Evolutionary conservation across 1,284 basidiomycete genomes (phyloP).

Genomic region (Leccinum colubrinum): DNA sequence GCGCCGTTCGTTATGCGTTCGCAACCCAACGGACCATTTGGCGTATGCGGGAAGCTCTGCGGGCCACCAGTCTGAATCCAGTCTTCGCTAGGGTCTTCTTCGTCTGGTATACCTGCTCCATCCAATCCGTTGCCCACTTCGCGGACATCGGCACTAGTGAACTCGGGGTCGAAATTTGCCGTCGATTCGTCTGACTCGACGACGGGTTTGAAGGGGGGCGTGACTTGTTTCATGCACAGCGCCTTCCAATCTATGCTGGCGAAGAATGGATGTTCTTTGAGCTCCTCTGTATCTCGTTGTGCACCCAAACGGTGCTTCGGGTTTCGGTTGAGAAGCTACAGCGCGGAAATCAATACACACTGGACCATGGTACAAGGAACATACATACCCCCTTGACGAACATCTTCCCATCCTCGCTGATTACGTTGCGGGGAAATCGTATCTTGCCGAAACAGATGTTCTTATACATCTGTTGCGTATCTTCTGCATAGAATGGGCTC

Average conservation of each 20-base stretch:
- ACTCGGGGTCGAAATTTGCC: slow-evolving; percentile 98
- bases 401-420: slow-evolving; percentile 97
- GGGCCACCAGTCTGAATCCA: slow-evolving; percentile 48
- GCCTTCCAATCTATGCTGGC: slow-evolving; percentile 88
- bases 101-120: slow-evolving; percentile 51
- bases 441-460: slow-evolving; percentile 99
- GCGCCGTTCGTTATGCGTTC: slow-evolving; percentile 38
- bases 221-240: slow-evolving; percentile 86
- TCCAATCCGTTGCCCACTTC: slow-evolving; percentile 65
- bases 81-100: slow-evolving; percentile 72
- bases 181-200: slow-evolving; percentile 99
- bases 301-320: slow-evolving; percentile 96
- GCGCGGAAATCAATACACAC: slow-evolving; percentile 14
- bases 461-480: slow-evolving; percentile 99
- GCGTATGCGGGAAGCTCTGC: slow-evolving; percentile 48
- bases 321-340: slow-evolving; percentile 93
- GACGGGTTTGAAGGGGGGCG: slow-evolving; percentile 96
- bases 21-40: slow-evolving; percentile 72
- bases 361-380: slow-evolving; percentile 11
- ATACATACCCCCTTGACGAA: slow-evolving; percentile 91
- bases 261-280: slow-evolving; percentile 98
- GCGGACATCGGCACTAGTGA: slow-evolving; percentile 84
- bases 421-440: slow-evolving; percentile 95
- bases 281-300: slow-evolving; percentile 86
- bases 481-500: slow-evolving; percentile 99